Evolutionary conservation across 371 early-diverging fungal species (phyloP).

Genomic region (Rhizopus stolonifer): DNA sequence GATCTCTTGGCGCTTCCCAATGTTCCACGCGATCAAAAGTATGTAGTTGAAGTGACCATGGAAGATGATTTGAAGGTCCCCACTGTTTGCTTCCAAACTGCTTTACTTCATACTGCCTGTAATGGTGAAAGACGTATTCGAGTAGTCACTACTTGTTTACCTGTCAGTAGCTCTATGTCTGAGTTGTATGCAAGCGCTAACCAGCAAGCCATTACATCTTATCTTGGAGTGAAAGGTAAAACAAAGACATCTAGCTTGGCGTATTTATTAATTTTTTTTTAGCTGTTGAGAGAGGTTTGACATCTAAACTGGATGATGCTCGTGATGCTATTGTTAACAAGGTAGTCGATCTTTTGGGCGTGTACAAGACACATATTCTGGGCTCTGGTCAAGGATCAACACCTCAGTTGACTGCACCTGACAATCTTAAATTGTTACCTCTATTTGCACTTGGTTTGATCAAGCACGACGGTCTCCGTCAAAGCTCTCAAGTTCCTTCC

Average conservation of each 20-base stretch:
- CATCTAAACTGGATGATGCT: conserved; percentile 91
- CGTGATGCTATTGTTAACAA: conserved; percentile 92
- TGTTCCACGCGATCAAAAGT: conserved; percentile 92
- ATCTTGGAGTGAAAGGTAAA: conserved; percentile 77
- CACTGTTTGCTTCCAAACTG: conserved; percentile 95
- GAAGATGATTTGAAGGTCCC: conserved; percentile 81
- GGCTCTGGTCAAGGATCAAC: conserved; percentile 74
- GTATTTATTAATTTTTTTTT: neutral
- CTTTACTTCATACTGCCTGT: conserved; percentile 88
- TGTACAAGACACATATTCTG: conserved; percentile 80
- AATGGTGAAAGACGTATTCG: conserved; percentile 92
- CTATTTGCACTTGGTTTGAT: conserved; percentile 80
- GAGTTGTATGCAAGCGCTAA: conserved; percentile 86
- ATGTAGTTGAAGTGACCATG: conserved; percentile 87
- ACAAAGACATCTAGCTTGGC: neutral
- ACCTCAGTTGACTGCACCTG: conserved; percentile 79
- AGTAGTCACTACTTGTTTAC: conserved; percentile 90
- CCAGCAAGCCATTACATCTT: conserved; percentile 78
- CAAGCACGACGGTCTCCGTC: conserved; percentile 71
- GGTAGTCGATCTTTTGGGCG: conserved; percentile 79
- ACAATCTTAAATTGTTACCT: conserved; percentile 85
- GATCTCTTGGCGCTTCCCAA: conserved; percentile 94
- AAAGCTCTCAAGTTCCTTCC: conserved; percentile 69
- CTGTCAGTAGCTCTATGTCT: conserved; percentile 77
- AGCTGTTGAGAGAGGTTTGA: conserved; percentile 80